Conservation (phyloP, 805 yeast species). For the Saccharomycopsis babjevae region DNA sequence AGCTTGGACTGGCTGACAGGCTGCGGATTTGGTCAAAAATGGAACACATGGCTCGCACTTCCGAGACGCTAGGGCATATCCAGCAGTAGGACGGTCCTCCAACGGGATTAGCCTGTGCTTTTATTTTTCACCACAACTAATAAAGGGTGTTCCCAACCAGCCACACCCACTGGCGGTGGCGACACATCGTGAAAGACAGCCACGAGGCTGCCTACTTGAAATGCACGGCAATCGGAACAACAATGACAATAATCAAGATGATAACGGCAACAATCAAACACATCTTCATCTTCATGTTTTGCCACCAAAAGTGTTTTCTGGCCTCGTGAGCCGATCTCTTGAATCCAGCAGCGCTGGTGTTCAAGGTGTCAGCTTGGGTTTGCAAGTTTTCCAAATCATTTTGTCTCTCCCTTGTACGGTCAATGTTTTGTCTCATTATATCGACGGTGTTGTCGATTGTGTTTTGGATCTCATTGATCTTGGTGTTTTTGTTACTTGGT, state of each 20-base stretch:
- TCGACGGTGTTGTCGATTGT: slow-evolving; percentile 95
- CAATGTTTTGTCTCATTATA: slow-evolving; percentile 93
- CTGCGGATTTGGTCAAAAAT: too few species aligned
- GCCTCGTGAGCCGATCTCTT: slow-evolving; percentile 95
- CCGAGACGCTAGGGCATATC: too few species aligned
- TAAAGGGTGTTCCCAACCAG: too few species aligned
- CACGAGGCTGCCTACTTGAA: slow-evolving; percentile 30
- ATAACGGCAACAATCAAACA: slow-evolving; percentile 77
- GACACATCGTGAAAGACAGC: background rate
- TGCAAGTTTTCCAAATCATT: slow-evolving; percentile 87
- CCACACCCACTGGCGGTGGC: too few species aligned
- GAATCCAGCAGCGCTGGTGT: slow-evolving; percentile 87
- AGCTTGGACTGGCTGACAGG: too few species aligned
- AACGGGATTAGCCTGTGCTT: too few species aligned
- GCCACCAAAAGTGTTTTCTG: slow-evolving; percentile 99
- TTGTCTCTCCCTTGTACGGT: slow-evolving; percentile 90
- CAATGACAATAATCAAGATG: slow-evolving; percentile 71
- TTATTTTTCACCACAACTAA: too few species aligned
- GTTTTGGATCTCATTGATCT: slow-evolving; percentile 55
- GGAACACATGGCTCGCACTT: too few species aligned
- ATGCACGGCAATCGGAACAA: slow-evolving; percentile 90
- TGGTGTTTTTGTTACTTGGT: background rate
- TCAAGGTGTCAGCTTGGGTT: slow-evolving; percentile 86
- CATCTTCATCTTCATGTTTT: slow-evolving; percentile 91
- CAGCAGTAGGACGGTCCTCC: too few species aligned